These are phyloP conservation scores for Candida adriatica DNA, from an alignment of 805 yeast species.

Conservation along the genomic window DNA sequence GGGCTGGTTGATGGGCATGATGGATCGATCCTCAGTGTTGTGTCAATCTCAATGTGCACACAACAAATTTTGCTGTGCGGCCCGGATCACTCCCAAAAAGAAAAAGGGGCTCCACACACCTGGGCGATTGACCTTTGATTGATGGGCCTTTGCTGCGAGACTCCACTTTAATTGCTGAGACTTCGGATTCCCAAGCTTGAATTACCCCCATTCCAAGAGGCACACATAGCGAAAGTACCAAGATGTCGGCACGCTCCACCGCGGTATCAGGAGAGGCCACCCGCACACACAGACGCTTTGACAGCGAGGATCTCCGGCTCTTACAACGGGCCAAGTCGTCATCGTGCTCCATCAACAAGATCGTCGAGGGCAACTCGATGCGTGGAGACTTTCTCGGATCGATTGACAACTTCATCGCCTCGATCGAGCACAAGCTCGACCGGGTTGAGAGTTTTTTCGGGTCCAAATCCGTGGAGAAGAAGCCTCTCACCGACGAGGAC, in stretches of 20 bases:
- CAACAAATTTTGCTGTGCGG: too few species aligned
- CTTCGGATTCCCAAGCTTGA: too few species aligned
- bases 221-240: neutral
- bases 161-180: too few species aligned
- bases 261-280: neutral
- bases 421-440: slow-evolving; percentile 22
- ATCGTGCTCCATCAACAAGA: slow-evolving; percentile 18
- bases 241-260: neutral
- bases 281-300: slow-evolving; percentile 11
- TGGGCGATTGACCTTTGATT: too few species aligned
- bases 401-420: slow-evolving; percentile 19
- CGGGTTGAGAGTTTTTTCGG: slow-evolving; percentile 19
- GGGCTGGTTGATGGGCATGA: slow-evolving; percentile 76
- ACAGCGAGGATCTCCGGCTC: slow-evolving; percentile 18
- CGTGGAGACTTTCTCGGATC: slow-evolving; percentile 17
- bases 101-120: too few species aligned
- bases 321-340: slow-evolving; percentile 20
- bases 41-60: too few species aligned
- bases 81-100: too few species aligned
- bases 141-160: too few species aligned
- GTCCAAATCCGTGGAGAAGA: slow-evolving; percentile 3
- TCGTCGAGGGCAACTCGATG: slow-evolving; percentile 20
- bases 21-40: too few species aligned
- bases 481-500: slow-evolving; percentile 8
- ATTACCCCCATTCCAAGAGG: too few species aligned